phyloP scores from a whole-genome alignment of 331 rosid species.

The Saraca asoca region DNA sequence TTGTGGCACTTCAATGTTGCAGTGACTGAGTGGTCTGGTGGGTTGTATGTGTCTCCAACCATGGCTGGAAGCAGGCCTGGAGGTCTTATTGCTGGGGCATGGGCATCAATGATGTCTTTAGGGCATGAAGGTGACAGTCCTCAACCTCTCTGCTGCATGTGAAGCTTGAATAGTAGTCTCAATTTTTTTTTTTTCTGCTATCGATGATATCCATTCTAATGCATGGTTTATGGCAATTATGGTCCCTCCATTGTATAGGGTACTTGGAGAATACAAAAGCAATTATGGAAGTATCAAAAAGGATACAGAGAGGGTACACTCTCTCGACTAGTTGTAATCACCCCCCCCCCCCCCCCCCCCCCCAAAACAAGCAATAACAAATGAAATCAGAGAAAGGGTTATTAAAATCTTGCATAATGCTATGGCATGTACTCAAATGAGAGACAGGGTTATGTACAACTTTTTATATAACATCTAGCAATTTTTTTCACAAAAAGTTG shows the following conservation, averaged over 20 bases:
- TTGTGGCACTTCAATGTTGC: conserved; percentile 36
- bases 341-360: too few relatives aligned
- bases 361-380: too few relatives aligned
- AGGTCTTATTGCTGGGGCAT: conserved; percentile 93
- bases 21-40: conserved; percentile 99
- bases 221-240: conserved; percentile 31
- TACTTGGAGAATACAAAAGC: conserved; percentile 78
- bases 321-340: too few relatives aligned
- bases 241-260: conserved; percentile 52
- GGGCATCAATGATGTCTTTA: conserved; percentile 95
- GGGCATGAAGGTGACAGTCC: conserved; percentile 74
- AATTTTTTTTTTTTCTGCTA: conserved; percentile 21
- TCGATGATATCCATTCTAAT: conserved; percentile 19
- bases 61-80: conserved; percentile 99
- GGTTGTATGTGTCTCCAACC: conserved; percentile 92
- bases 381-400: too few relatives aligned
- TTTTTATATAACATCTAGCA: too few relatives aligned
- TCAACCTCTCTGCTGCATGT: conserved; percentile 10
- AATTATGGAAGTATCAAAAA: conserved; percentile 78
- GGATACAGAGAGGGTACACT: conserved; percentile 71
- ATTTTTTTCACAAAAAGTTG: too few relatives aligned
- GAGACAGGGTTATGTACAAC: too few relatives aligned
- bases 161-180: conserved; percentile 11
- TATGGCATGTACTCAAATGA: too few relatives aligned
- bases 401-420: too few relatives aligned